Evolutionary conservation across 192 early-diverging fungal genomes (phyloP), one percentile per base, ranked within the genome.

Genomic region (Podila epicladia): DNA sequence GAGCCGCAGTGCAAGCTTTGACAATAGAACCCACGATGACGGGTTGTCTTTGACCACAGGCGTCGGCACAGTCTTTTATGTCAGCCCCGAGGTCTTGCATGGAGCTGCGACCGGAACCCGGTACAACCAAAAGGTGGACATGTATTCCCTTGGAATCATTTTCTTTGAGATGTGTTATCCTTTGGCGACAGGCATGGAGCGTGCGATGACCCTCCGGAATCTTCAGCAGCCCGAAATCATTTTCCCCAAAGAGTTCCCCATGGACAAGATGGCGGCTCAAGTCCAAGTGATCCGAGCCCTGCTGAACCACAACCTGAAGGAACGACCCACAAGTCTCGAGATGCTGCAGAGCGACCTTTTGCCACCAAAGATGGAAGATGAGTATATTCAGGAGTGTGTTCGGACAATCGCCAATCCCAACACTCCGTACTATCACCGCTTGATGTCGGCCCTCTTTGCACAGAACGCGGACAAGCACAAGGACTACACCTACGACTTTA

Each of bases 51-150:
- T 95, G 79, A 95, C 94, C 0, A 90, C 87, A 0, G 96, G 95
- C 33, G 90, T 98, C 22, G 97, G 97, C 2, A 99, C 97, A 0
- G 91, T 94, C 0, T 93, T 97, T 20, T 99, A 99, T 76, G 95
- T 94, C 35, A 95, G 96, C 13, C 85, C 82, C 0, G 87, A 88
- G 37, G 73, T 84, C 6, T 58, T 80, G 20, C 80, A 84, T 32
- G 82, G 85, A 32, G 75, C 78, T 1, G 61, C 78, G 2, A 62
- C 82, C 28, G 83, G 83, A 20, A 79, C 75, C 75, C 87, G 82
- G 37, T 96, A 96, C 75, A 95, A 92, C 64, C 86, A 90, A 32
- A 95, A 94, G 68, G 93, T 93, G 0, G 95, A 96, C 60, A 92
- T 96, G 84, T 95, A 90, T 85, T 94, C 92, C n/a, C 75, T 94